phyloP scores from a whole-genome alignment of 2,329 filamentous ascomycete genomes.

The Neofusicoccum sp. region DNA sequence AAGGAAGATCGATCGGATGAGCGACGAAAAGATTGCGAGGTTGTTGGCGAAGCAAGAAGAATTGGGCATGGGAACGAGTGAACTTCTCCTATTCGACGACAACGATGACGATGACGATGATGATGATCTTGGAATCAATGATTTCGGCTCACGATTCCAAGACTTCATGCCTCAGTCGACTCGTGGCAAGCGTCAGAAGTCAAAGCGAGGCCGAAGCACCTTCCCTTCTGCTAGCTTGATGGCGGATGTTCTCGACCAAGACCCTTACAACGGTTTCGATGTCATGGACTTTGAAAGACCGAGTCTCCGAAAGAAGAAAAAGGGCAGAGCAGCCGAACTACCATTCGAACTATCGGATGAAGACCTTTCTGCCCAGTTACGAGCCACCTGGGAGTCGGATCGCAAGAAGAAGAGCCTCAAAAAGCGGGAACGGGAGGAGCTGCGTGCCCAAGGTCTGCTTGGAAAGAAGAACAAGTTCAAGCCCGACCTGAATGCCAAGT shows the following conservation, averaged over 20 bases:
- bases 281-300: conserved; percentile 80
- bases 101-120: conserved; percentile 45
- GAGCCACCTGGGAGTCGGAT: conserved; percentile 47
- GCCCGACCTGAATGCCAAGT: conserved; percentile 65
- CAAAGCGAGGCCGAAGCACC: background rate
- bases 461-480: conserved; percentile 46
- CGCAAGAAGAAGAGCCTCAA: conserved; percentile 49
- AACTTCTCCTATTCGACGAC: conserved; percentile 60
- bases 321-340: conserved; percentile 60
- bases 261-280: conserved; percentile 72
- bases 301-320: conserved; percentile 66
- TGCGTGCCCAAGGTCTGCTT: conserved; percentile 48
- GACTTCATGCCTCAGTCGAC: background rate
- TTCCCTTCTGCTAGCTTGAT: conserved; percentile 60
- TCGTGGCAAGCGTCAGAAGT: conserved; percentile 5
- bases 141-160: background rate
- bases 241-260: conserved; percentile 60
- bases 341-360: conserved; percentile 50
- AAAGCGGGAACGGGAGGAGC: conserved; percentile 51
- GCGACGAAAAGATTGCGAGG: conserved; percentile 65
- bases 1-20: conserved; percentile 44
- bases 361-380: conserved; percentile 45
- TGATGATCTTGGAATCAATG: conserved; percentile 24
- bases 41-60: conserved; percentile 65
- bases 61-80: conserved; percentile 62